phyloP scores from a whole-genome alignment of 441 rosid species.

The Pelargonium myrrhifolium region DNA sequence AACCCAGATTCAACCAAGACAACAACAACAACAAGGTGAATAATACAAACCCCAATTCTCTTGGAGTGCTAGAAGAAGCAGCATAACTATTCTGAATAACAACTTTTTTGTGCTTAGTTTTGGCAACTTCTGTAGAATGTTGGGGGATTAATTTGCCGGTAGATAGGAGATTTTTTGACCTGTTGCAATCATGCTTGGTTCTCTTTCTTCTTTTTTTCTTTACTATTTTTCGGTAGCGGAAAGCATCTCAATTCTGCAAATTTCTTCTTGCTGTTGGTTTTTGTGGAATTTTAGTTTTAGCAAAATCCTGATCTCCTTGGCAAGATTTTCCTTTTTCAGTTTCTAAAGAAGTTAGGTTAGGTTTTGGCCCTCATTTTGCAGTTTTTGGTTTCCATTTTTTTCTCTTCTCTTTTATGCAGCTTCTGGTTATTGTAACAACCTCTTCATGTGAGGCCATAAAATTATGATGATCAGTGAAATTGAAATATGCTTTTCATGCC shows the following conservation, averaged over 20 bases:
- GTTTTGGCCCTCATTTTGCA: not conserved
- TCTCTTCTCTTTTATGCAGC: constrained; percentile 5
- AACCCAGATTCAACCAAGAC: constrained; percentile 7
- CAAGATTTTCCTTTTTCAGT: not conserved
- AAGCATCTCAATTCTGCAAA: constrained; percentile 20
- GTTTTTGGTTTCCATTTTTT: not conserved
- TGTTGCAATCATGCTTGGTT: constrained; percentile 7
- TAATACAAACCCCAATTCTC: constrained; percentile 11
- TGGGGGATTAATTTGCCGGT: constrained; percentile 8
- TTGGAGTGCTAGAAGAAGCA: constrained; percentile 5
- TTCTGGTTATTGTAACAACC: constrained; percentile 17
- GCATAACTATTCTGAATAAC: not conserved
- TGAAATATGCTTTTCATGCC: constrained; percentile 4
- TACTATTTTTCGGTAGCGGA: constrained; percentile 14
- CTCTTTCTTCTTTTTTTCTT: not conserved
- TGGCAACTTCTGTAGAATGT: constrained; percentile 6
- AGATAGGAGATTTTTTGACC: constrained; percentile 12
- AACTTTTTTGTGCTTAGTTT: not conserved
- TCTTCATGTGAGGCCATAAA: constrained; percentile 15
- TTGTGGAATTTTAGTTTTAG: constrained; percentile 7
- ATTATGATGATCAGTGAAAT: constrained; percentile 17
- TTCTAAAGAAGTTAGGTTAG: not conserved
- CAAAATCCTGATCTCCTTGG: constrained; percentile 11
- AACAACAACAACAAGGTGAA: constrained; percentile 1
- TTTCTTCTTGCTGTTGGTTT: constrained; percentile 11